Evolutionary conservation across 805 yeast species (phyloP), one percentile per base, ranked within the genome.

Genomic region (Candida vartiovaarae): DNA sequence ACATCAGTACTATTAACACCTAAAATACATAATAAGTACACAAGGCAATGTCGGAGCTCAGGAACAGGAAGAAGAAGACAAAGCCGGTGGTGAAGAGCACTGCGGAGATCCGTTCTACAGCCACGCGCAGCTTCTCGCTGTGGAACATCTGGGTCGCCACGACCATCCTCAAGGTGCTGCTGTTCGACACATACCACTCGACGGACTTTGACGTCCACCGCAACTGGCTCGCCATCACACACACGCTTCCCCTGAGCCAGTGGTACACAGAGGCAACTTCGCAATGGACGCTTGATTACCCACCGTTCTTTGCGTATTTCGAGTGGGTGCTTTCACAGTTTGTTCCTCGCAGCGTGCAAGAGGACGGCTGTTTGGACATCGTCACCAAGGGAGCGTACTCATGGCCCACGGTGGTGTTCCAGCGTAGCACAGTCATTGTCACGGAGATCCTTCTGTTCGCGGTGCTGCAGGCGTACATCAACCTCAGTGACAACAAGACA

Each of bases 171-270:
- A 82, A 82, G 50, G 60, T 82, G 8, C 66, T 84, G 24, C 65
- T 84, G n/a, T 74, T 79, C 42, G 81, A 84, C 6, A 88, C 91
- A 1, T 93, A 91, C 63, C 89, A 78, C 53, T 90, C 97, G 9
- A 93, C 98, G 1, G 99, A 93, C 62, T 91, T 93, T 56, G 99
- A 93, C 60, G 99, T 93, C 25, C 99, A 93, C 63, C 70, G 99
- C 46, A 93, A 93, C 59, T 93, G 99, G 99, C 72, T 93, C 23
- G 95, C 99, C 0, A 82, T 93, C 40, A 91, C 98, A 1, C 66
- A 80, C 54, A 72, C 72, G 5, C 64, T 90, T 20, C 97, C 97
- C 0, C 39, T 90, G 15, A 65, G 65, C 11, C 61, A 83, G 43
- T 93, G 99, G 99, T 93, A 93, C 60, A 60, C 71, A 35, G 96